A percentile compares a stretch with the other conserved stretches of the same genome.
These are phyloP conservation scores for Phoma sp. DNA, from an alignment of 2,329 filamentous ascomycete genomes.

Conservation along the genomic window DNA sequence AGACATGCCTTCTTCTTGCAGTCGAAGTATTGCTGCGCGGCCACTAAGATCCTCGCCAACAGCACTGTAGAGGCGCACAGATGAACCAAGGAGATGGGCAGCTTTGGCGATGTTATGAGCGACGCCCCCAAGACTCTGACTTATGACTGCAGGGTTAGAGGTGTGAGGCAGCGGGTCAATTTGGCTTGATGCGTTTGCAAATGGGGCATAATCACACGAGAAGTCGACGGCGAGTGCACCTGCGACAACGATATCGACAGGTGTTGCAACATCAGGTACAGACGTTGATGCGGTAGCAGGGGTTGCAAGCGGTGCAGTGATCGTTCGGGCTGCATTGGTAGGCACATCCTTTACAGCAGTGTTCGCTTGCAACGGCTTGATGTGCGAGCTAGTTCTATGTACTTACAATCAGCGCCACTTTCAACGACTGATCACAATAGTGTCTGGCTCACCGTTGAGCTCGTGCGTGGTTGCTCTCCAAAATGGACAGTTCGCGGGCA, in stretches of 20 bases:
- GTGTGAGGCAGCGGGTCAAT: slow-evolving; percentile 67
- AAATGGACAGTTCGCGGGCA: slow-evolving; percentile 65
- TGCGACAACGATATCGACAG: slow-evolving; percentile 76
- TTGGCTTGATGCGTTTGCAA: slow-evolving; percentile 47
- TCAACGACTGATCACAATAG: slow-evolving; percentile 34
- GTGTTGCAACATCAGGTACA: slow-evolving; percentile 2
- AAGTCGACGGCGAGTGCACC: slow-evolving; percentile 90
- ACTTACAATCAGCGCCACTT: slow-evolving; percentile 48
- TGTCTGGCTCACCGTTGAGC: slow-evolving; percentile 47
- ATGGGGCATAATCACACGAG: slow-evolving; percentile 75
- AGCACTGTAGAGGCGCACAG: slow-evolving; percentile 77
- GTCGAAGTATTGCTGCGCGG: slow-evolving; percentile 69
- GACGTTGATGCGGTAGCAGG: not conserved
- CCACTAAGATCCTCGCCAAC: slow-evolving; percentile 82
- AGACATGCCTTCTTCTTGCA: slow-evolving; percentile 69
- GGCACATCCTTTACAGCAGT: slow-evolving; percentile 18
- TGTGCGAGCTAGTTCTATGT: slow-evolving; percentile 37
- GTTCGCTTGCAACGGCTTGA: slow-evolving; percentile 28
- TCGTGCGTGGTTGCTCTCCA: slow-evolving; percentile 52
- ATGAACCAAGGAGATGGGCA: slow-evolving; percentile 70
- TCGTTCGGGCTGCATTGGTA: slow-evolving; percentile 23
- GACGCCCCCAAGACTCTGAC: slow-evolving; percentile 86
- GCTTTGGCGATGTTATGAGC: slow-evolving; percentile 91
- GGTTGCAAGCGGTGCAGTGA: slow-evolving; percentile 17
- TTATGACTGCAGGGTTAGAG: slow-evolving; percentile 83